Conservation (phyloP, 208 protist genomes). For the Leishmania arabica region DNA sequence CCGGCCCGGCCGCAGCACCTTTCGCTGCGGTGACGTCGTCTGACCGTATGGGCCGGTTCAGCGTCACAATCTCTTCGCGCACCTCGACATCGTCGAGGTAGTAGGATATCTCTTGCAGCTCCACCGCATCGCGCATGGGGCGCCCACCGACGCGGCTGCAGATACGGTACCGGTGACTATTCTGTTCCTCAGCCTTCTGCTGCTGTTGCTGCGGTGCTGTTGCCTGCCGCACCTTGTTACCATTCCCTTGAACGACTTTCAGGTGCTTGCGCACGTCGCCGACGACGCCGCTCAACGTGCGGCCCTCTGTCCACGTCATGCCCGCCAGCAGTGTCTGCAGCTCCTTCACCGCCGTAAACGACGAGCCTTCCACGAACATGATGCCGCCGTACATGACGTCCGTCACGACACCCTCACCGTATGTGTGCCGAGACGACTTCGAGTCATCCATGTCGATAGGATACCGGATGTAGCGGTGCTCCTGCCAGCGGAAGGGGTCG, state of each 20-base stretch:
- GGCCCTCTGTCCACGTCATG: slow-evolving; percentile 47
- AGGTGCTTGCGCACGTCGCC: slow-evolving; percentile 48
- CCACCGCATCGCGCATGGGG: slow-evolving; percentile 62
- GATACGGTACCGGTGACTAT: slow-evolving; percentile 43
- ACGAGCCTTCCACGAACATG: slow-evolving; percentile 66
- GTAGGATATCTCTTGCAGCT: slow-evolving; percentile 55
- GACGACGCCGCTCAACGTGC: slow-evolving; percentile 32
- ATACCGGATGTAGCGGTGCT: slow-evolving; percentile 45
- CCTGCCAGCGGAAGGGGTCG: slow-evolving; percentile 65
- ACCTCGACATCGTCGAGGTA: slow-evolving; percentile 35
- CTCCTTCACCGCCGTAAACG: slow-evolving; percentile 30
- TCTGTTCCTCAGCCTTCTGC: background rate
- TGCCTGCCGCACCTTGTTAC: slow-evolving; percentile 9
- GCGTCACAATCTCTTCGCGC: slow-evolving; percentile 25
- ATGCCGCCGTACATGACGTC: slow-evolving; percentile 87
- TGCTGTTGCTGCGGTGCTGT: background rate
- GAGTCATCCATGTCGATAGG: slow-evolving; percentile 59
- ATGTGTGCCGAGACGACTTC: slow-evolving; percentile 32
- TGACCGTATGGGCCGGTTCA: slow-evolving; percentile 11
- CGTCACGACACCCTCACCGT: slow-evolving; percentile 86
- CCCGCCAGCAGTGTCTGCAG: slow-evolving; percentile 47
- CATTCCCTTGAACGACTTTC: slow-evolving; percentile 12
- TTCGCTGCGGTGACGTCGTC: background rate
- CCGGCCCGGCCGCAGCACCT: background rate
- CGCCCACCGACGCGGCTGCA: slow-evolving; percentile 59